Evolutionary conservation across 495 filamentous ascomycete genomes (phyloP).

Genomic region (Aspergillus kassunensis): DNA sequence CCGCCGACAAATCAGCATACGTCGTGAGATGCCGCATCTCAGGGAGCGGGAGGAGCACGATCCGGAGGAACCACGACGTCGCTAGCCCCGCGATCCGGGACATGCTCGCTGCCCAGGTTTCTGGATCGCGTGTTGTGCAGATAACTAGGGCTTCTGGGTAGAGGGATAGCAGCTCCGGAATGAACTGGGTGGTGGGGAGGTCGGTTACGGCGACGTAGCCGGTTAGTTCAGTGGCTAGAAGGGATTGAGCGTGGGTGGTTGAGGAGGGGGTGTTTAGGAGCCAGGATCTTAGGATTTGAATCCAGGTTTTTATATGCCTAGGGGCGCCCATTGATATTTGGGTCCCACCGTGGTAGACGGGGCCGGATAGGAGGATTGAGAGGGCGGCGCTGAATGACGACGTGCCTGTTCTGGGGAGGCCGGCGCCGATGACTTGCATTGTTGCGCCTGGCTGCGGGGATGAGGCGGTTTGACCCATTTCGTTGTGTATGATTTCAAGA

Average conservation of each 20-base stretch:
- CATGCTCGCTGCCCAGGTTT: constrained; percentile 23
- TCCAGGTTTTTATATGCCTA: constrained; percentile 21
- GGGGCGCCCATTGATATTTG: constrained; percentile 22
- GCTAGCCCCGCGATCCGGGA: constrained; percentile 9
- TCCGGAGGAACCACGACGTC: constrained; percentile 16
- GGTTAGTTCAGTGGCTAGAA: constrained; percentile 68
- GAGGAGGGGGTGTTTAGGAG: constrained; percentile 1
- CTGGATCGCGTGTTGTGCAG: constrained; percentile 24
- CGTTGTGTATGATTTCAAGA: no score
- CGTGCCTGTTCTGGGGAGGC: constrained; percentile 49
- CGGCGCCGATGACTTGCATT: constrained; percentile 48
- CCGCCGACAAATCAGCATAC: constrained; percentile 13
- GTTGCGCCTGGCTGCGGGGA: constrained; percentile 12
- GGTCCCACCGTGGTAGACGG: constrained; percentile 26
- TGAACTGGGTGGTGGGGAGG: constrained; percentile 23
- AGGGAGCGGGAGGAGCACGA: constrained; percentile 22
- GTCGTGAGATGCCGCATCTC: constrained; percentile 25
- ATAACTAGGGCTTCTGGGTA: constrained; percentile 30
- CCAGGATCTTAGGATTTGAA: constrained; percentile 18
- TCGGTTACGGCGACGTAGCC: constrained; percentile 54
- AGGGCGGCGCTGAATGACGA: constrained; percentile 46
- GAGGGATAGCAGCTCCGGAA: constrained; percentile 25
- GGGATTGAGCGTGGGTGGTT: constrained; percentile 62
- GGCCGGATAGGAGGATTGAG: constrained; percentile 35
- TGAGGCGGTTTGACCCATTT: constrained; percentile 23